These are phyloP conservation scores for Hypoxylon perforatum DNA, from an alignment of 495 filamentous ascomycete species.

Conservation along the genomic window DNA sequence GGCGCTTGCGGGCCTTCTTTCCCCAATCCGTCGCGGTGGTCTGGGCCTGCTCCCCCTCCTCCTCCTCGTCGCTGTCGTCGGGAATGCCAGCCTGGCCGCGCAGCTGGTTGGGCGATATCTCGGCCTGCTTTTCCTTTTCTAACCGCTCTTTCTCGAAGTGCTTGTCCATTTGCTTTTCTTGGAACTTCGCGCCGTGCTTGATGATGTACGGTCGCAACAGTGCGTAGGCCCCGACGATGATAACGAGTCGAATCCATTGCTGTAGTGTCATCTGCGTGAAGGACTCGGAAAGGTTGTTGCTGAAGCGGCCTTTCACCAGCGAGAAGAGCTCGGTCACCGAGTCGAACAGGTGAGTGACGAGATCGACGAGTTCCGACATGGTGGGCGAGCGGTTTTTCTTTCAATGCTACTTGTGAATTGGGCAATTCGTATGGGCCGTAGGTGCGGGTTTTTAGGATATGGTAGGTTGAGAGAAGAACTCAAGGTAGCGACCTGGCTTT, in stretches of 20 bases:
- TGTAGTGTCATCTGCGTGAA: slow-evolving; percentile 64
- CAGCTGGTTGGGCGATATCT: slow-evolving; percentile 62
- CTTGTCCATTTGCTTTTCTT: slow-evolving; percentile 60
- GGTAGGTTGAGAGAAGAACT: no score
- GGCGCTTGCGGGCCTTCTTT: slow-evolving; percentile 70
- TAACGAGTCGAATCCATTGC: slow-evolving; percentile 71
- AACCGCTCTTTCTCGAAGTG: slow-evolving; percentile 37
- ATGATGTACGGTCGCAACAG: slow-evolving; percentile 74
- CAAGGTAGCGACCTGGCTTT: no score
- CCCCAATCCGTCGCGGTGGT: slow-evolving; percentile 61
- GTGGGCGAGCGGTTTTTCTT: slow-evolving; percentile 24
- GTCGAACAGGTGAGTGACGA: slow-evolving; percentile 43
- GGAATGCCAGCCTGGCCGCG: slow-evolving; percentile 63
- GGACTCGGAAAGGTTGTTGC: slow-evolving; percentile 64
- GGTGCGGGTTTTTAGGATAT: no score
- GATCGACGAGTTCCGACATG: slow-evolving; percentile 51
- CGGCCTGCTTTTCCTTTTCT: slow-evolving; percentile 48
- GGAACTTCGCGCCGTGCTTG: slow-evolving; percentile 56
- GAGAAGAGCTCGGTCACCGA: slow-evolving; percentile 38
- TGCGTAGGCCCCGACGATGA: slow-evolving; percentile 70
- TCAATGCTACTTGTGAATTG: not conserved
- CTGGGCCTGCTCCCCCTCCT: slow-evolving; percentile 48
- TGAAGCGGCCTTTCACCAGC: slow-evolving; percentile 56
- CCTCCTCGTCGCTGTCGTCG: slow-evolving; percentile 66
- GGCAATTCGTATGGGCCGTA: not conserved